phyloP scores from a whole-genome alignment of 257 asterid genomes.

The Capsicum rhomboideum region DNA sequence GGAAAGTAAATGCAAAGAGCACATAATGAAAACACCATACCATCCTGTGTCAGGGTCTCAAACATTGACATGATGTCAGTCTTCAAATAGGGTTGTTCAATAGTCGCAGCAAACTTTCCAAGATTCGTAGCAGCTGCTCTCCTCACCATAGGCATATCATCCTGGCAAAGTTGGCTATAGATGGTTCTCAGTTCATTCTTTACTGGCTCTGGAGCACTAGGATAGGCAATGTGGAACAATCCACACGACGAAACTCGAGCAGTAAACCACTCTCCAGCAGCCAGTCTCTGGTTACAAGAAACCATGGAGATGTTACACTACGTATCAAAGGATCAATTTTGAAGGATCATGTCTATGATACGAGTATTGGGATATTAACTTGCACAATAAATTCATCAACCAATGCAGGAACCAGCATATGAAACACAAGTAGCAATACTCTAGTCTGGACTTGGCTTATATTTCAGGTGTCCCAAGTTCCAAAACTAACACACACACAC shows the following conservation, averaged over 20 bases:
- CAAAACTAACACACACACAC: not conserved
- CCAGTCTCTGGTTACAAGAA: slow-evolving; percentile 32
- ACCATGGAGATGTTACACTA: not conserved
- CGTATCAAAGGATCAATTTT: not conserved
- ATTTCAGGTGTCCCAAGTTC: not conserved
- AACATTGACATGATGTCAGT: slow-evolving; percentile 52
- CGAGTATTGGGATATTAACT: not conserved
- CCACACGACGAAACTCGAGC: slow-evolving; percentile 55
- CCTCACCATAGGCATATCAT: slow-evolving; percentile 43
- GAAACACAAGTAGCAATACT: not conserved
- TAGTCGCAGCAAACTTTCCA: slow-evolving; percentile 34
- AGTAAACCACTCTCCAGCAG: slow-evolving; percentile 57
- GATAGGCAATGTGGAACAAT: slow-evolving; percentile 45
- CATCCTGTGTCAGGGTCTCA: slow-evolving; percentile 79
- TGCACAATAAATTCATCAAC: not conserved
- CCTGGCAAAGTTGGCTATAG: slow-evolving; percentile 30
- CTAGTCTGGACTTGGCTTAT: not conserved
- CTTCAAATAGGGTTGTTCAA: slow-evolving; percentile 28
- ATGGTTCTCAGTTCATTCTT: slow-evolving; percentile 26
- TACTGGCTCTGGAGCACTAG: slow-evolving; percentile 32
- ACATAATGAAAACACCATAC: slow-evolving; percentile 15
- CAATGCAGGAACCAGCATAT: not conserved
- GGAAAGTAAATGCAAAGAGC: not conserved
- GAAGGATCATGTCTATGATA: not conserved
- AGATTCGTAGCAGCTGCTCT: slow-evolving; percentile 36